A percentile compares a stretch with the other conserved stretches of the same genome.
Conservation (phyloP, 2,329 filamentous ascomycete species). For the Epichloe hybrida region DNA sequence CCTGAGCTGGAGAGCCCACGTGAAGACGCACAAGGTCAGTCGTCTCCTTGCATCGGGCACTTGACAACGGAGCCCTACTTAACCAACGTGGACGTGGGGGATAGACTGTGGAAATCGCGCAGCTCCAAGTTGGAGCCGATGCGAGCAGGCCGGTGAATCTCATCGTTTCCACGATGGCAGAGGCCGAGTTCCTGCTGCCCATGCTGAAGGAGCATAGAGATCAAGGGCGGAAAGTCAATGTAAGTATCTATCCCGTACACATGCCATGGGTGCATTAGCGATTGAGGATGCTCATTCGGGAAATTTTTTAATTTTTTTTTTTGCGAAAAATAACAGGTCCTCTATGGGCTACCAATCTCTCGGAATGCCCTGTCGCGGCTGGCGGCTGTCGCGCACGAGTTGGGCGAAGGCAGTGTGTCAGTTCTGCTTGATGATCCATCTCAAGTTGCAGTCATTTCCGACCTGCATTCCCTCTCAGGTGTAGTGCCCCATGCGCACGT, state of each 20-base stretch:
- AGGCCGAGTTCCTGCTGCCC: constrained; percentile 53
- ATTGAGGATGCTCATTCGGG: background rate
- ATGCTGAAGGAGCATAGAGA: constrained; percentile 44
- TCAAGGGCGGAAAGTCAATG: constrained; percentile 42
- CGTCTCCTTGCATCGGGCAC: background rate
- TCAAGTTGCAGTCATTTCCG: constrained; percentile 39
- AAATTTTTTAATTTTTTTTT: too few species aligned
- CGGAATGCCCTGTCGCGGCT: constrained; percentile 48
- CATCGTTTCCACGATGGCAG: constrained; percentile 60
- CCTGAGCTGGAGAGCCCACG: constrained; percentile 60
- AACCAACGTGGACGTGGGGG: background rate
- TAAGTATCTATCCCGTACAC: constrained; percentile 19
- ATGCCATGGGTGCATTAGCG: background rate
- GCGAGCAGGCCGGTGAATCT: constrained; percentile 39
- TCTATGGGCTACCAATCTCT: constrained; percentile 60
- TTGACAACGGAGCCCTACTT: too few species aligned
- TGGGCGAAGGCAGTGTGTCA: constrained; percentile 44
- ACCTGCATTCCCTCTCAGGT: constrained; percentile 27
- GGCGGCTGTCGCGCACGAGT: constrained; percentile 35
- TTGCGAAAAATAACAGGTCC: constrained; percentile 28
- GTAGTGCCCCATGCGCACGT: constrained; percentile 45
- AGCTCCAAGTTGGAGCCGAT: constrained; percentile 53
- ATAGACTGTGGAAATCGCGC: constrained; percentile 52
- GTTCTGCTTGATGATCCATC: constrained; percentile 57
- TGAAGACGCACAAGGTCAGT: constrained; percentile 70